Evolutionary conservation across 139 green algal species (phyloP).

Genomic region (Coccomyxa sp.): DNA sequence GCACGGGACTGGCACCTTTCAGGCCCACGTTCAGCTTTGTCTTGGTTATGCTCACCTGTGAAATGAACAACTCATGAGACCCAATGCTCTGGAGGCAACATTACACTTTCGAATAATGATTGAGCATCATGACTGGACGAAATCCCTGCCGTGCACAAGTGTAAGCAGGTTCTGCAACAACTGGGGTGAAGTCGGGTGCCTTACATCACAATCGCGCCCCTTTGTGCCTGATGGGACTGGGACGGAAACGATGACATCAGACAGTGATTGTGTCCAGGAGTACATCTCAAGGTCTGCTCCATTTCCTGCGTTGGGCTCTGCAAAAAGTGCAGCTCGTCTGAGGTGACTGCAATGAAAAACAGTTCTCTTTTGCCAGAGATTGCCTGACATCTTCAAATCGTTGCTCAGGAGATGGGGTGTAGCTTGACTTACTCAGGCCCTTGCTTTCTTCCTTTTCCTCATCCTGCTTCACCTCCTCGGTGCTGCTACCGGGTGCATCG

Average conservation of each 20-base stretch:
- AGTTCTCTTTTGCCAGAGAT: too few relatives aligned
- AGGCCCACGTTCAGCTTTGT: conserved; percentile 51
- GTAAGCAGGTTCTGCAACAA: too few relatives aligned
- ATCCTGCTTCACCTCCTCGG: neutral
- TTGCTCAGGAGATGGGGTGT: neutral
- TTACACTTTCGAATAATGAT: too few relatives aligned
- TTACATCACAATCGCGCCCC: conserved; percentile 32
- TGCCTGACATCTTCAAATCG: too few relatives aligned
- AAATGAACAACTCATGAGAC: too few relatives aligned
- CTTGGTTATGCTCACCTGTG: conserved; percentile 55
- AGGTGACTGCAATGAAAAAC: too few relatives aligned
- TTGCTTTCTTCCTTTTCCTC: conserved; percentile 7
- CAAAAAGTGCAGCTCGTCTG: neutral
- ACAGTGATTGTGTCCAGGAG: conserved; percentile 90
- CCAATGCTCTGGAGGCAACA: too few relatives aligned
- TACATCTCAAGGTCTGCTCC: conserved; percentile 81
- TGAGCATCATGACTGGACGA: too few relatives aligned
- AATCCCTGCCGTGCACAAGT: too few relatives aligned
- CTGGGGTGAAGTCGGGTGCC: neutral
- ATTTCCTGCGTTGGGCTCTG: conserved; percentile 83
- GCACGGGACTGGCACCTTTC: conserved; percentile 25
- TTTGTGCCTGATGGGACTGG: conserved; percentile 75
- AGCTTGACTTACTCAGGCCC: conserved; percentile 11
- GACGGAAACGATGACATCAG: conserved; percentile 74
- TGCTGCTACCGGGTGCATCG: neutral